Conservation (phyloP, 768 basidiomycete species). For the Leucocoprinus sp. region DNA sequence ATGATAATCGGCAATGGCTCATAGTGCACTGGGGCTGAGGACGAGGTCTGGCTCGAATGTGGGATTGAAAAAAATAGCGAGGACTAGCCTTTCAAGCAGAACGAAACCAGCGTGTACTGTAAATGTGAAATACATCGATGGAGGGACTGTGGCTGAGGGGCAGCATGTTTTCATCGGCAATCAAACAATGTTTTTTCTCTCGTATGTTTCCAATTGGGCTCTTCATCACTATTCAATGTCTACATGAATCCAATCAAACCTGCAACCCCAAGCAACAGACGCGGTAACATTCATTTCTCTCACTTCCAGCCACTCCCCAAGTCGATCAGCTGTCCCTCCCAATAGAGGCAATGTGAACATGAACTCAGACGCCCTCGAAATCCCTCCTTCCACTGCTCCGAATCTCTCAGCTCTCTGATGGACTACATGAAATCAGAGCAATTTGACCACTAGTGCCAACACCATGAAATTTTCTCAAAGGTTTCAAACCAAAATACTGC, state of each 20-base stretch:
- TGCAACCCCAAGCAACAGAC: no score
- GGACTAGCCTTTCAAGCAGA: constrained; percentile 55
- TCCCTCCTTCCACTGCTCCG: constrained; percentile 46
- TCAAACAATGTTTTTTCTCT: constrained; percentile 67
- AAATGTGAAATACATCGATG: constrained; percentile 68
- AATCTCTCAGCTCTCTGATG: constrained; percentile 58
- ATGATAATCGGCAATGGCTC: constrained; percentile 51
- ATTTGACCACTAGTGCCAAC: constrained; percentile 97
- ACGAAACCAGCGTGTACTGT: constrained; percentile 45
- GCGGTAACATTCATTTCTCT: constrained; percentile 93
- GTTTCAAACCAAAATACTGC: constrained; percentile 92
- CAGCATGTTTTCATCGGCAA: constrained; percentile 56
- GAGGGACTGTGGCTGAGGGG: no score
- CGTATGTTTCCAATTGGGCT: constrained; percentile 33
- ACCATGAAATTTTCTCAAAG: constrained; percentile 86
- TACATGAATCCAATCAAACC: constrained; percentile 41
- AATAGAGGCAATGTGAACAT: no score
- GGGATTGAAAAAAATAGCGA: constrained; percentile 57
- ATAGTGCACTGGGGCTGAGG: constrained; percentile 50
- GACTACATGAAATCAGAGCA: constrained; percentile 79
- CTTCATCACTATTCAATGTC: neutral
- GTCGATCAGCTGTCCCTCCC: no score
- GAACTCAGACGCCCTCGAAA: constrained; percentile 51
- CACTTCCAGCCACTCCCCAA: constrained; percentile 37
- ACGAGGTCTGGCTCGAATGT: constrained; percentile 52